phyloP scores from a whole-genome alignment of 352 stramenopile genomes.

The Aphanomyces cochlioides region DNA sequence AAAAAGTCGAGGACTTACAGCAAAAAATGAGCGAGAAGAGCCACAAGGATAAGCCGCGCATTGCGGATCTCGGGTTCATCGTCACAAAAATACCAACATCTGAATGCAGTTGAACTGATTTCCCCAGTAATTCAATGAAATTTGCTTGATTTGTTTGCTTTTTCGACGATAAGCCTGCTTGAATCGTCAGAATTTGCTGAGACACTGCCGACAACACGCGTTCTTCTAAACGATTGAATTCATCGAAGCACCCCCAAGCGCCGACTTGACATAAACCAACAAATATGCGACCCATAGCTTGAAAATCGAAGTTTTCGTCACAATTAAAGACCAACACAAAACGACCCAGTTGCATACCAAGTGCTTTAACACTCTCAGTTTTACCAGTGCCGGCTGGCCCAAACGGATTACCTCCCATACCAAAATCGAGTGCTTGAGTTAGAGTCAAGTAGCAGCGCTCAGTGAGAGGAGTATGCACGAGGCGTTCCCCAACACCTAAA shows the following conservation, averaged over 20 bases:
- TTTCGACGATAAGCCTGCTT: conserved; percentile 90
- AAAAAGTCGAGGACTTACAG: no score
- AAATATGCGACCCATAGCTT: conserved; percentile 99
- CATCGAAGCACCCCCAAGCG: conserved; percentile 99
- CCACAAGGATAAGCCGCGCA: no score
- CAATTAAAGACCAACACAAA: conserved; percentile 99
- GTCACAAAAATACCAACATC: conserved; percentile 99
- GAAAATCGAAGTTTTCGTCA: conserved; percentile 99
- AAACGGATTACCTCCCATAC: no score
- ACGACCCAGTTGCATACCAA: conserved; percentile 97
- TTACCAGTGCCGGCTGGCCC: conserved; percentile 99
- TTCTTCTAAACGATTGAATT: conserved; percentile 99
- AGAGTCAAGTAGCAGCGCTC: no score
- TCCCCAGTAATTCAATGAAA: conserved; percentile 94
- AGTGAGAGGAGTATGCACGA: no score
- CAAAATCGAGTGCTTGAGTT: no score
- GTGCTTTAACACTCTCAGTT: conserved; percentile 99
- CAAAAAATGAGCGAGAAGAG: no score
- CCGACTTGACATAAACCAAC: conserved; percentile 99
- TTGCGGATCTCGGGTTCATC: no score
- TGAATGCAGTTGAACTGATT: conserved; percentile 92
- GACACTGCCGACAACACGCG: conserved; percentile 99
- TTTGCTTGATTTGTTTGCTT: conserved; percentile 39
- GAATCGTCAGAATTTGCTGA: conserved; percentile 99
- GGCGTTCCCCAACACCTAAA: no score